These are phyloP conservation scores for Pharnaceum exiguum DNA, from an alignment of 148 eudicot species.

Conservation along the genomic window DNA sequence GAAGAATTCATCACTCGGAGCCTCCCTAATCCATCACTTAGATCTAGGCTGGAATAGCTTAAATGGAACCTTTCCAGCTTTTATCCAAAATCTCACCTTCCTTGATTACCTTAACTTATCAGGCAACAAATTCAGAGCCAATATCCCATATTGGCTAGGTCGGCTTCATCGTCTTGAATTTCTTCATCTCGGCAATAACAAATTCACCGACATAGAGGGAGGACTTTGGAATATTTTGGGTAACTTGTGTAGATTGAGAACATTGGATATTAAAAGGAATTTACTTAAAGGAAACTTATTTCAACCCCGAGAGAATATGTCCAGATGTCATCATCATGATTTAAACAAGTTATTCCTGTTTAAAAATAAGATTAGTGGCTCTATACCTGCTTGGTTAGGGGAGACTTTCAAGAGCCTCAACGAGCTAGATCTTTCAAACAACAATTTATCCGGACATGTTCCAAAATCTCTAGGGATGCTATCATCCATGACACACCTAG, in stretches of 20 bases:
- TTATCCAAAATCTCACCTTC: constrained; percentile 3
- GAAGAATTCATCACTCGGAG: background rate
- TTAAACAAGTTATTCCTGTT: background rate
- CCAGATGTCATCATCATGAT: background rate
- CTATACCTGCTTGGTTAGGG: background rate
- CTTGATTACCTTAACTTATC: background rate
- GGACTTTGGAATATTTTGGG: background rate
- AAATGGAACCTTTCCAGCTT: background rate
- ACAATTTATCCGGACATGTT: background rate
- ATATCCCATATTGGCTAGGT: background rate
- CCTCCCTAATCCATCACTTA: background rate
- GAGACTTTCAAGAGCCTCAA: background rate
- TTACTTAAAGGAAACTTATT: background rate
- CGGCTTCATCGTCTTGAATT: background rate
- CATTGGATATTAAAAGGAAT: background rate
- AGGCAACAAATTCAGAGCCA: background rate
- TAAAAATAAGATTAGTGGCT: background rate
- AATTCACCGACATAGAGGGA: background rate
- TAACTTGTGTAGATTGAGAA: background rate
- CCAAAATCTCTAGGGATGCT: background rate
- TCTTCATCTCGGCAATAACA: background rate
- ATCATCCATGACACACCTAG: too few species aligned
- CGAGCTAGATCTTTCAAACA: background rate
- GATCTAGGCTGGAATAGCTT: background rate
- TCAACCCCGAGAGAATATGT: background rate